Percentiles rank a stretch among this genome's conserved stretches.
These are phyloP conservation scores for Pezizomycotina sp. DNA, from an alignment of 2,329 filamentous ascomycete species.

Conservation along the genomic window DNA sequence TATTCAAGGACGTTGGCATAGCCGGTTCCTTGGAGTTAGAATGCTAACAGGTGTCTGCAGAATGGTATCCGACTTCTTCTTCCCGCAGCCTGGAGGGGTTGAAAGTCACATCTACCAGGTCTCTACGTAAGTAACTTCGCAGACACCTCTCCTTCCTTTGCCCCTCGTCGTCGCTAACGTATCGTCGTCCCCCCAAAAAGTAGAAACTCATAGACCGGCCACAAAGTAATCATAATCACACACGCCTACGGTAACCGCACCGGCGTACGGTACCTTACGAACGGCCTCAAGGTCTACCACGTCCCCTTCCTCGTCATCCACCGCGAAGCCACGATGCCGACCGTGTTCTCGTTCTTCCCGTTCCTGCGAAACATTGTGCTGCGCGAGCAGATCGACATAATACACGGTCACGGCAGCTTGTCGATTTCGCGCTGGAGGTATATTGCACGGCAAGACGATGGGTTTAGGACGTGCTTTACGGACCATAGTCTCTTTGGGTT, in stretches of 20 bases:
- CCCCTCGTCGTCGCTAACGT: too few species aligned
- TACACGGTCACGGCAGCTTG: constrained; percentile 89
- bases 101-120: constrained; percentile 98
- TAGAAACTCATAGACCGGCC: constrained; percentile 89
- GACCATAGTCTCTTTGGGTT: constrained; percentile 97
- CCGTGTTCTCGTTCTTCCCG: constrained; percentile 96
- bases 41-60: constrained; percentile 28
- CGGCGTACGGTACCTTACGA: constrained; percentile 86
- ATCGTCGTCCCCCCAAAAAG: constrained; percentile 8
- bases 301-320: constrained; percentile 94
- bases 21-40: constrained; percentile 5
- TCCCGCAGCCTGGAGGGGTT: constrained; percentile 86
- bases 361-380: constrained; percentile 95
- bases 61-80: constrained; percentile 99
- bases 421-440: too few species aligned
- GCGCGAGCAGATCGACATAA: constrained; percentile 86
- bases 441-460: too few species aligned
- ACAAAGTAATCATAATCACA: constrained; percentile 96
- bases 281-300: constrained; percentile 95
- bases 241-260: constrained; percentile 85
- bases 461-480: constrained; percentile 84
- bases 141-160: constrained; percentile 4
- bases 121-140: constrained; percentile 40
- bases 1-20: too few species aligned
- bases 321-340: constrained; percentile 81